A percentile compares a stretch with the other conserved stretches of the same genome.
Conservation (phyloP, 129 eudicot genomes). For the Arctium lappa region DNA sequence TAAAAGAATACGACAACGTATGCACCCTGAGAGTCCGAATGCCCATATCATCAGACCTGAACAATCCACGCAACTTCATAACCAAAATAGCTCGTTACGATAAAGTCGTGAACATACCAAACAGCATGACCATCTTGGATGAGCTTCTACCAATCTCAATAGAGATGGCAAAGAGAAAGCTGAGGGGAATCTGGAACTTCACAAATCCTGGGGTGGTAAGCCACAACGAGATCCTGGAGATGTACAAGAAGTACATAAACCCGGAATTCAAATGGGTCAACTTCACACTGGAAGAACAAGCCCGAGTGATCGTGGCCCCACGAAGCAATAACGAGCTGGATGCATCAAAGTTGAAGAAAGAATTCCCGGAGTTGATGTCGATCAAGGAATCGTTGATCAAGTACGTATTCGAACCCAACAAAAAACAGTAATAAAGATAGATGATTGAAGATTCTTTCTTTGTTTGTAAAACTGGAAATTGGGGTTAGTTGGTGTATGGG, state of each 20-base stretch:
- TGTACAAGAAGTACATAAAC: conserved; percentile 84
- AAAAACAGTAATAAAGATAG: conserved; percentile 25
- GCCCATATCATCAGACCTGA: conserved; percentile 96
- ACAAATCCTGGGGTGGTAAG: conserved; percentile 95
- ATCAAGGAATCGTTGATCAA: conserved; percentile 94
- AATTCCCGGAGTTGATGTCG: conserved; percentile 80
- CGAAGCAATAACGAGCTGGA: conserved; percentile 94
- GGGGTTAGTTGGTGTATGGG: conserved; percentile 7
- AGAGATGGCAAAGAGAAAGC: conserved; percentile 93
- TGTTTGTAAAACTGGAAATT: neutral
- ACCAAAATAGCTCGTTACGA: conserved; percentile 76
- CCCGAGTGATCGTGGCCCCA: conserved; percentile 84
- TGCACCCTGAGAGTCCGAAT: conserved; percentile 94
- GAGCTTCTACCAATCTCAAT: conserved; percentile 92
- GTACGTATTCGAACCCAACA: conserved; percentile 94
- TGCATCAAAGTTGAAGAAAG: conserved; percentile 78
- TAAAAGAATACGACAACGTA: conserved; percentile 83
- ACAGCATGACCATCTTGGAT: conserved; percentile 96
- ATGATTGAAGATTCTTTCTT: neutral
- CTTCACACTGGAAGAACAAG: conserved; percentile 95
- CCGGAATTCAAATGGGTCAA: conserved; percentile 66
- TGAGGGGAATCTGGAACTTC: conserved; percentile 87
- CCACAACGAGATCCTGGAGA: conserved; percentile 90
- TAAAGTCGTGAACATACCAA: conserved; percentile 92
- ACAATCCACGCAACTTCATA: conserved; percentile 98